Percentiles rank a stretch among this genome's conserved stretches.
These are phyloP conservation scores for Wallacemonas sp. DNA, from an alignment of 208 protist species.

Conservation along the genomic window DNA sequence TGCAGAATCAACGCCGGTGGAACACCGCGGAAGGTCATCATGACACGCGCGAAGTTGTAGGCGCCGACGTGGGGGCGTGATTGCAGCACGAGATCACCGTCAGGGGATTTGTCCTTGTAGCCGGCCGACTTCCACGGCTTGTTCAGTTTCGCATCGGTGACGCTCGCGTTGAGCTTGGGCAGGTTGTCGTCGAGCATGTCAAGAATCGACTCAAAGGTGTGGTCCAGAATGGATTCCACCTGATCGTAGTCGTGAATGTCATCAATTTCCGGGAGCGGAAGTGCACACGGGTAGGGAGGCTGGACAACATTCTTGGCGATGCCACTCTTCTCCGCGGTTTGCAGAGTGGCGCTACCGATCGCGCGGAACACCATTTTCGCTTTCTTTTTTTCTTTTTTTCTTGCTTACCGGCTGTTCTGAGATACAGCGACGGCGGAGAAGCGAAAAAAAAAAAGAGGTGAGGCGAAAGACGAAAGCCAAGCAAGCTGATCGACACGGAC, in stretches of 20 bases:
- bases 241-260: constrained; percentile 33
- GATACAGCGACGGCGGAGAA: too few species aligned
- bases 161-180: constrained; percentile 35
- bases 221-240: constrained; percentile 53
- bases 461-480: too few species aligned
- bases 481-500: too few species aligned
- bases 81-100: constrained; percentile 72
- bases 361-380: constrained; percentile 48
- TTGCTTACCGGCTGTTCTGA: too few species aligned
- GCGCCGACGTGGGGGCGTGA: constrained; percentile 67
- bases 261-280: constrained; percentile 65
- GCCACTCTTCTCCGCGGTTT: constrained; percentile 71
- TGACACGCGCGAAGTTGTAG: constrained; percentile 80
- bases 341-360: constrained; percentile 73
- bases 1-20: constrained; percentile 52
- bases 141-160: constrained; percentile 22
- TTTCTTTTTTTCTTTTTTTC: constrained; percentile 8
- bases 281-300: constrained; percentile 81
- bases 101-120: constrained; percentile 58
- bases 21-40: constrained; percentile 54
- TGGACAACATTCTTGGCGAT: constrained; percentile 68
- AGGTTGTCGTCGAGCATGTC: constrained; percentile 63
- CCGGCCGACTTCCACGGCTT: constrained; percentile 51
- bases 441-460: too few species aligned
- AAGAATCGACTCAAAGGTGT: constrained; percentile 41